Evolutionary conservation across 495 filamentous ascomycete genomes (phyloP), one percentile per base, ranked within the genome.

Genomic region (Penicillium verhagenii): DNA sequence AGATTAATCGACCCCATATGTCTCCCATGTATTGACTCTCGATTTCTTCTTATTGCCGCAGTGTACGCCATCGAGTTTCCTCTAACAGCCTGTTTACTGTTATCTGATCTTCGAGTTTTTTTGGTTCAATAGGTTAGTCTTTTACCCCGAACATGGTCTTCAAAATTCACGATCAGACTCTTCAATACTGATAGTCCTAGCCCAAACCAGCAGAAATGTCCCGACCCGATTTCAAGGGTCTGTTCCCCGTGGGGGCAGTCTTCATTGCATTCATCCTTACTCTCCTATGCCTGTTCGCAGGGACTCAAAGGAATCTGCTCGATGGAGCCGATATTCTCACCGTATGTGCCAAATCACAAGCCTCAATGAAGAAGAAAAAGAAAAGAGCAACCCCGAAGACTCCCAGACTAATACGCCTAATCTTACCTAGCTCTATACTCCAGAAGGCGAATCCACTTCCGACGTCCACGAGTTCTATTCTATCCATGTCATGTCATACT

Each of bases 401-500:
- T 16, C 38, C 4, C 31, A 47, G 63, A 6, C 58, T 78, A 47
- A 57, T 26, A 11, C 14, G n/a, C 23, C 59, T 52, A 58, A 4
- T 66, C 2, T 14, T 40, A 20, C 26, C n/a, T n/a, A 73, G 71
- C 55, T 73, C 18, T 67, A 71, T 47, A 72, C 71, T 20, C 63
- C 77, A 40, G 71, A 79, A 52, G 60, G 73, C 37, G 70, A 76
- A 45, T 76, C 79, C 55, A 60, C 72, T 33, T 74, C 85, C 5
- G 81, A 81, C 13, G 77, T 89, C 47, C 75, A 82, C n/a, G 78
- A 89, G 58, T 95, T 86, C 72, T 93, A 93, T 70, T 84, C 83
- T 37, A 61, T 85, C 19, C 87, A 93, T 60, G 63, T 90, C 47
- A 80, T 91, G 70, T 77, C 83, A 51, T 80, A 85, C 61, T 93